Conservation (phyloP, 208 protist genomes). For the Trypanosoma cruzi region DNA sequence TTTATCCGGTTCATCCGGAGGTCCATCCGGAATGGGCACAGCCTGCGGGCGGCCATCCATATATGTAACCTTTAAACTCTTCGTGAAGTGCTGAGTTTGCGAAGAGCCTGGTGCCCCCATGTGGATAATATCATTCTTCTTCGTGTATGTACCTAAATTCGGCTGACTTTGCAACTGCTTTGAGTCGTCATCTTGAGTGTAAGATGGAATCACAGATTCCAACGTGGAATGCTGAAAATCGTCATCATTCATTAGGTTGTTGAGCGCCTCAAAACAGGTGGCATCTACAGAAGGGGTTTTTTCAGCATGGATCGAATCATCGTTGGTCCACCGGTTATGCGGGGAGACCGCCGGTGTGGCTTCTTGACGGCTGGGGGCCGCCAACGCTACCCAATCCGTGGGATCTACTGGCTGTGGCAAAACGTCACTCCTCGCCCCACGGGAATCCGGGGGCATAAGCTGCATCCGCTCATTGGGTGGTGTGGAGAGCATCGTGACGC, state of each 20-base stretch:
- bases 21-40: slow-evolving; percentile 36
- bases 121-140: slow-evolving; percentile 83
- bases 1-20: slow-evolving; percentile 42
- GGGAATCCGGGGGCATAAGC: background rate
- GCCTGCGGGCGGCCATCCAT: slow-evolving; percentile 65
- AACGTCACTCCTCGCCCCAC: background rate
- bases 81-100: slow-evolving; percentile 89
- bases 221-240: slow-evolving; percentile 9
- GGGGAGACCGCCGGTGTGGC: slow-evolving; percentile 23
- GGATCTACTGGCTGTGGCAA: slow-evolving; percentile 1
- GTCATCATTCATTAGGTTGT: slow-evolving; percentile 20
- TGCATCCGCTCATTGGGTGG: slow-evolving; percentile 13
- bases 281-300: slow-evolving; percentile 20
- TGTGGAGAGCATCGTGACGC: slow-evolving; percentile 4
- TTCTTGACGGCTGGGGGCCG: slow-evolving; percentile 10
- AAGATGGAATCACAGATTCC: slow-evolving; percentile 4
- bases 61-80: slow-evolving; percentile 50
- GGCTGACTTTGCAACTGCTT: slow-evolving; percentile 24
- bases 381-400: slow-evolving; percentile 15
- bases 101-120: slow-evolving; percentile 95
- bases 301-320: background rate
- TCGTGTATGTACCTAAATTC: background rate
- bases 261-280: slow-evolving; percentile 27
- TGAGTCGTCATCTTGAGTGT: slow-evolving; percentile 16
- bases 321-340: slow-evolving; percentile 24